Base-by-base conservation (phyloP, 768 basidiomycete species). In the Sutorius australiensis region DNA sequence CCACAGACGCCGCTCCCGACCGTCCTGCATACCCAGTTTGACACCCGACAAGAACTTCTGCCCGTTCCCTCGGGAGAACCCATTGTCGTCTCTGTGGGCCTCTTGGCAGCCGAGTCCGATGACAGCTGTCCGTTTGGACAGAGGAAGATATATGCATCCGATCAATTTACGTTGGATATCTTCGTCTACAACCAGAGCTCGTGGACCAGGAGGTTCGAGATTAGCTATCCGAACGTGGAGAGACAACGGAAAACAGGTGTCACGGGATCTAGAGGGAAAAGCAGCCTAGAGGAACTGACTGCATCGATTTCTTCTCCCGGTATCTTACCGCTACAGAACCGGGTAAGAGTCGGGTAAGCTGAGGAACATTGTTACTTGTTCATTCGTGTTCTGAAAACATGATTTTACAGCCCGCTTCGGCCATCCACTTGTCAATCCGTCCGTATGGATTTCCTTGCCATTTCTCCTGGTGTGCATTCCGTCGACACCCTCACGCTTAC, bases 361-460 rank as follows among this genome's bases (percentile, higher is more conserved):
- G 19, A 33, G 36, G 6, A 50, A 14, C 44, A 47, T 27, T 56
- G 14, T 40, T 36, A 44, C 33, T 27, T n/a, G 14, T 42, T 47
- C 8, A 14, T 45, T 32, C 17, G 12, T 16, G 13, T 50, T 36
- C 42, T 57, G 34, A 59, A 7, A 16, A 44, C 43, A 11, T n/a
- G 33, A 13, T 47, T 54, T 27, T 49, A 10, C 57, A 92, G 89
- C 11, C 91, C 91, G 12, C 75, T 93, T 17, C 75, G 80, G n/a
- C 87, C 91, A 4, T 82, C 82, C 11, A 85, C 89, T 1, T 91
- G 90, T 64, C 91, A 93, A 66, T 89, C 88, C 17, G 88, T 93
- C 24, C 76, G 89, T 37, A 91, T 94, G 86, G 80, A 86, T 54
- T 92, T 93, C 61, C 70, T 94, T 42, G 90, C 92, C 3, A 72